Percentiles rank a stretch among this genome's conserved stretches.
These are phyloP conservation scores for Penicillium parvum DNA, from an alignment of 495 filamentous ascomycete species.

Conservation along the genomic window DNA sequence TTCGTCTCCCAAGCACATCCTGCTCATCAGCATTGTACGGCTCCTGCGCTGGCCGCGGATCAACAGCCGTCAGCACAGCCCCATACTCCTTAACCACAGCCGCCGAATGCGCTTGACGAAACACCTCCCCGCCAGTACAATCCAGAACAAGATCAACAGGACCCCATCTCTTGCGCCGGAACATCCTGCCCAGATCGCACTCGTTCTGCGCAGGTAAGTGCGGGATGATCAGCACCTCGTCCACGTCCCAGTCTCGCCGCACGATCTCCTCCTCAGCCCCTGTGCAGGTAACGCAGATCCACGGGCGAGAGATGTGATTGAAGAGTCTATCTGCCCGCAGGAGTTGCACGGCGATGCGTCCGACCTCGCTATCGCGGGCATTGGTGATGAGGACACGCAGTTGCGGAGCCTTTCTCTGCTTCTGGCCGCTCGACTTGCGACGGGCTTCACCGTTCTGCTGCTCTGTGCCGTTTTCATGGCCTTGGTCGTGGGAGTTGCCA, in stretches of 20 bases:
- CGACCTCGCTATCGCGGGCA: conserved; percentile 34
- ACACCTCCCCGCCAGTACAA: conserved; percentile 31
- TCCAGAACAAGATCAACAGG: conserved; percentile 42
- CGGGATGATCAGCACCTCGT: conserved; percentile 29
- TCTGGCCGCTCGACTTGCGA: neutral
- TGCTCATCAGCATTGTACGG: conserved; percentile 6
- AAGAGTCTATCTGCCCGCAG: conserved; percentile 34
- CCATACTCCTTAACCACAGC: conserved; percentile 34
- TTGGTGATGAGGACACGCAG: conserved; percentile 39
- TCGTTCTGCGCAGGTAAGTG: conserved; percentile 17
- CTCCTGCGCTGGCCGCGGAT: conserved; percentile 22
- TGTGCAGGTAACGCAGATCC: conserved; percentile 40
- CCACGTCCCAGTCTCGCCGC: conserved; percentile 23
- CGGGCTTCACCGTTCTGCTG: neutral
- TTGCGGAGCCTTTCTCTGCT: conserved; percentile 6
- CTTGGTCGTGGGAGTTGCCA: conserved; percentile 5
- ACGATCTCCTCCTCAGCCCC: conserved; percentile 25
- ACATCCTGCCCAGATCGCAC: conserved; percentile 29
- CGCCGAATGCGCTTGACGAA: conserved; percentile 30
- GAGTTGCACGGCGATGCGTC: conserved; percentile 33
- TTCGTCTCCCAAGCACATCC: conserved; percentile 16
- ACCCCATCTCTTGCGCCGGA: conserved; percentile 28
- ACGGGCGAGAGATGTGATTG: conserved; percentile 25
- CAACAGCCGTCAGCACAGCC: conserved; percentile 35
- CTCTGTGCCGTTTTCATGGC: neutral